Evolutionary conservation across 1,139 yeast genomes (phyloP).

Genomic region (Taphrina pruni): DNA sequence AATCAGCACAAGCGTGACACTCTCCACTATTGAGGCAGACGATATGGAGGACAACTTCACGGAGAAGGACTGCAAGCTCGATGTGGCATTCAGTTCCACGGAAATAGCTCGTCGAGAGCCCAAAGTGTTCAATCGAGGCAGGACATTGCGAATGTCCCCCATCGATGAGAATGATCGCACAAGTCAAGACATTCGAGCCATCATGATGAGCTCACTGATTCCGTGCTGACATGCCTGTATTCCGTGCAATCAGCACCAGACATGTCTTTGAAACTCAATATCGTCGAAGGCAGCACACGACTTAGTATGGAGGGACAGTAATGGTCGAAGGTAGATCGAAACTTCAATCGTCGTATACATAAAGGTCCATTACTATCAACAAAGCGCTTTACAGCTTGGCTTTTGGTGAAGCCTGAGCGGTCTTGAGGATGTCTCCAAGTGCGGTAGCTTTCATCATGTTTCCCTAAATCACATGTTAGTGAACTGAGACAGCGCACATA

Average conservation of each 20-base stretch:
- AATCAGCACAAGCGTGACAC: background rate
- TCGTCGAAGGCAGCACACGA: no score
- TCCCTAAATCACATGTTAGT: slow-evolving; percentile 15
- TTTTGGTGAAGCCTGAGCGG: slow-evolving; percentile 25
- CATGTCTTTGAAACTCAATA: no score
- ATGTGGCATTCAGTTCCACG: background rate
- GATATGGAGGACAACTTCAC: background rate
- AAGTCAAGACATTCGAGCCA: slow-evolving; percentile 8
- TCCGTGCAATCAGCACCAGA: background rate
- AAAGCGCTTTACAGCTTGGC: slow-evolving; percentile 33
- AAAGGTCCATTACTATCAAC: slow-evolving; percentile 3
- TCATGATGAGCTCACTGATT: slow-evolving; percentile 9
- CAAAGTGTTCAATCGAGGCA: background rate
- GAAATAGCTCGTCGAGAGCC: background rate
- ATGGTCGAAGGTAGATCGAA: background rate
- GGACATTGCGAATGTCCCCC: background rate
- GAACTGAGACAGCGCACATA: background rate
- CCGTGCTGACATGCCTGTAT: slow-evolving; percentile 9
- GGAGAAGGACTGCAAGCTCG: background rate
- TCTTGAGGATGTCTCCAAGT: slow-evolving; percentile 39
- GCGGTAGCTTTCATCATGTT: slow-evolving; percentile 42
- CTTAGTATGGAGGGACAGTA: no score
- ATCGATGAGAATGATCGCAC: slow-evolving; percentile 1
- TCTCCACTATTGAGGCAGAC: background rate
- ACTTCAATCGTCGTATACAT: background rate